Base-by-base conservation (phyloP, 805 yeast genomes). In the Suhomyces kilbournensis region DNA sequence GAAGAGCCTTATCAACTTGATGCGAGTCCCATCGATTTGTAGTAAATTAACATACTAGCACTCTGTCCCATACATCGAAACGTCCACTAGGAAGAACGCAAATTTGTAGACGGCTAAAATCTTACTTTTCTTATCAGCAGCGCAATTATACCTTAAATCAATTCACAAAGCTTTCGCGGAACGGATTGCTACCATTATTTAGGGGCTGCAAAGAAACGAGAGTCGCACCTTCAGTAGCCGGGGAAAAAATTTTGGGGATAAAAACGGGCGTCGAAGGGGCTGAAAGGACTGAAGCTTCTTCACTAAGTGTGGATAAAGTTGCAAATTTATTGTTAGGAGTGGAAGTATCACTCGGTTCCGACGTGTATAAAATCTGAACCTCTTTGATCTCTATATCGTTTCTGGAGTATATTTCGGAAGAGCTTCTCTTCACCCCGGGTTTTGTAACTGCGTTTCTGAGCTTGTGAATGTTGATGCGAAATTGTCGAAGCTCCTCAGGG, bases 381-480 rank as follows among this genome's bases (percentile, higher is more conserved):
- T 20, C 30, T 22, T 42, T 42, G 15, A 23, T 42, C 22, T 20
- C 45, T 14, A 42, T 14, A 23, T 42, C 45, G 19, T 42, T 23
- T 14, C 17, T n/a, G 4, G 17, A 20, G 17, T 17, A 42, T 23
- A 42, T 23, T 23, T 50, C 58, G 4, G 47, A 42, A 2, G 55
- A 53, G 26, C 30, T 35, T 15, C 58, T 42, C 51, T 62, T 56
- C 52, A 66, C 47, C 1, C 78, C 74, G 0, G 80, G 80, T 2
- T 65, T 64, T 7, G 70, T 53, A 79, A 79, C 75, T 23, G 74
- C 77, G 10, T 67, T 58, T 46, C 82, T 59, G 50, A 77, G 61
- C 17, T 60, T 61, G 50, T 74, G 75, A 55, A 75, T 76, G 47
- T 72, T 71, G 3, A 68, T 58, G 46, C 84, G 66, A 56, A 79